Base-by-base conservation (phyloP, 1,284 basidiomycete genomes). In the Exobasidium rhododendri region DNA sequence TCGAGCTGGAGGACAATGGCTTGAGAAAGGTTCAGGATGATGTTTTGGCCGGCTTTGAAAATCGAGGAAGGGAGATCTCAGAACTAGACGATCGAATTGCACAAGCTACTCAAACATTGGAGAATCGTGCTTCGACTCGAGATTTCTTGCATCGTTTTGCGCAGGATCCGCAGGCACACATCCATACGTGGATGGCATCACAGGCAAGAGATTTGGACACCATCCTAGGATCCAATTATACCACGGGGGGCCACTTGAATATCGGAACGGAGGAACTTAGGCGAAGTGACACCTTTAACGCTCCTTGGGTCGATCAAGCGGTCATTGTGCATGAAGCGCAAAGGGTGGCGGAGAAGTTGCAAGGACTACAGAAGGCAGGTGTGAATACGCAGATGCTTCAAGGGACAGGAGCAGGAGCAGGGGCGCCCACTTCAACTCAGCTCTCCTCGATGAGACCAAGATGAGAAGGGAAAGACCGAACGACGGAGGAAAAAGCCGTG, bases 171-270 rank as follows among this genome's bases (percentile, higher is more conserved):
- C 84, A 86, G 0, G 84, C 83, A 32, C 96, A 97, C 77, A 88
- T 96, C 61, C 87, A 92, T 69, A 89, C 86, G 2, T 97, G 91
- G 90, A 82, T 97, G 35, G 89, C 89, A 61, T 92, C 89, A 2
- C 94, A 97, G 80, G 89, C 92, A 31, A 85, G 91, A 20, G 92
- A 96, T 80, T 81, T 98, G 45, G 92, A 94, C 80, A 87, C 85
- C 62, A 85, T 96, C 63, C 83, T 97, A 0, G 74, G 77, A 53
- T 31, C 45, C 4, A 62, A 59, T 35, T n/a, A 91, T 90, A 44
- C 90, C 2, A 86, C 89, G 2, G 87, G 86, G 26, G 79, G 75
- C 14, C 66, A 70, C 35, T 46, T 56, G 43, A 81, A 79, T n/a
- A 85, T 93, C 11, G 83, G 89, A 20, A 89, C 90, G 62, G 92